A percentile compares a stretch with the other conserved stretches of the same genome.
phyloP scores from a whole-genome alignment of 1,139 yeast species.

The Geotrichum histeridarum region DNA sequence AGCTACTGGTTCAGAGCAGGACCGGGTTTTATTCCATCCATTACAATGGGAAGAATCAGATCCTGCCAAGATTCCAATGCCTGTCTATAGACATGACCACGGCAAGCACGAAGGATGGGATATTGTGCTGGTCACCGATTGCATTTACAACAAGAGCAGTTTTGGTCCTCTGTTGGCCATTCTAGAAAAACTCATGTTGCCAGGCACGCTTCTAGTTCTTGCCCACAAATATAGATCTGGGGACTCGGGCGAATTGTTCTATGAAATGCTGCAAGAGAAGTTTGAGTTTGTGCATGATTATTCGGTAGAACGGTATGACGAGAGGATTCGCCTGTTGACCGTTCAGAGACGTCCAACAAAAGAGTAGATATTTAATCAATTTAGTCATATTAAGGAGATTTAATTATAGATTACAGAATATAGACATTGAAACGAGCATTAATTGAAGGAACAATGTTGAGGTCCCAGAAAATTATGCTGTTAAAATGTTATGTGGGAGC shows the following conservation, averaged over 20 bases:
- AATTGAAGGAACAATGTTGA: not conserved
- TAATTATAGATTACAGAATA: no score
- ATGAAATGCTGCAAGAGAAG: slow-evolving; percentile 19
- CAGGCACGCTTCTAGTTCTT: slow-evolving; percentile 24
- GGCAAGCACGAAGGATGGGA: slow-evolving; percentile 21
- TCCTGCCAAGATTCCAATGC: slow-evolving; percentile 9
- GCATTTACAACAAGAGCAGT: slow-evolving; percentile 32
- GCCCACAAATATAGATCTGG: slow-evolving; percentile 32
- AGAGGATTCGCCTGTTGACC: slow-evolving; percentile 8
- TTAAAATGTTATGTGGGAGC: no score
- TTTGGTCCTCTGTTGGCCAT: slow-evolving; percentile 28
- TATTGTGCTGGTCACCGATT: slow-evolving; percentile 32
- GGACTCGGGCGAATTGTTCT: slow-evolving; percentile 28
- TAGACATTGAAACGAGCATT: not conserved
- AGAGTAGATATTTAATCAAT: no score
- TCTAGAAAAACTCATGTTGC: slow-evolving; percentile 20
- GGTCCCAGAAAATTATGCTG: no score
- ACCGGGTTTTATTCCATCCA: slow-evolving; percentile 11
- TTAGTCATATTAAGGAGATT: no score
- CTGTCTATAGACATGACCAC: slow-evolving; percentile 9
- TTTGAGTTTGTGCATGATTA: slow-evolving; percentile 13
- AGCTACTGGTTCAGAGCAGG: not conserved
- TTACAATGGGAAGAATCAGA: slow-evolving; percentile 19
- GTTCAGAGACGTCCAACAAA: not conserved
- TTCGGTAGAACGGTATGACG: slow-evolving; percentile 10